Evolutionary conservation across 768 basidiomycete species (phyloP).

Genomic region (Hygrophorus russula): DNA sequence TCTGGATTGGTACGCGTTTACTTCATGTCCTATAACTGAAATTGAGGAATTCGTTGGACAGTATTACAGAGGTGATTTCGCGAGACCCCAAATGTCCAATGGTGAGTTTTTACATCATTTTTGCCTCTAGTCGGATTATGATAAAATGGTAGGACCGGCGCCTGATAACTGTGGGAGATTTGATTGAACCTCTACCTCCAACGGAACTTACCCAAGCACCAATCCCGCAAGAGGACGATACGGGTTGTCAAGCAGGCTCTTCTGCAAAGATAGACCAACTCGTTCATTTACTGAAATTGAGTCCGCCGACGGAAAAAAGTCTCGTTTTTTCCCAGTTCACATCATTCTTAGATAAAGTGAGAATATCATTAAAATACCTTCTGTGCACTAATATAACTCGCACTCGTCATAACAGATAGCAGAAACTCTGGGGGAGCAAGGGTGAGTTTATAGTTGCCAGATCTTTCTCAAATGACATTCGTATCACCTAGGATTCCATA

Average conservation of each 20-base stretch:
- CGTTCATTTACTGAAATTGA: constrained; percentile 57
- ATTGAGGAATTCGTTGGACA: constrained; percentile 13
- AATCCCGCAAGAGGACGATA: constrained; percentile 26
- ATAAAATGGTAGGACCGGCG: constrained; percentile 53
- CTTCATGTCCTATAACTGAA: not conserved
- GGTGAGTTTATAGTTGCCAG: constrained; percentile 24
- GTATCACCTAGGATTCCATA: constrained; percentile 46
- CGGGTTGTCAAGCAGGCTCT: constrained; percentile 37
- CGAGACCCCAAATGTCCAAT: constrained; percentile 76
- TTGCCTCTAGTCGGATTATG: not conserved
- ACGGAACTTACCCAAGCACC: constrained; percentile 59
- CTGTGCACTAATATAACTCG: not conserved
- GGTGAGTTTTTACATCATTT: constrained; percentile 26
- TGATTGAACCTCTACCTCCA: constrained; percentile 53
- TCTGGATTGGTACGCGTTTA: constrained; percentile 39
- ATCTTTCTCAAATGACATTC: constrained; percentile 1
- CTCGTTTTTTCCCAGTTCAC: constrained; percentile 90
- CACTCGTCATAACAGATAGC: constrained; percentile 41
- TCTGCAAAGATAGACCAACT: constrained; percentile 85
- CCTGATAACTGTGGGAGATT: constrained; percentile 35
- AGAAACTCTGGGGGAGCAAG: constrained; percentile 51
- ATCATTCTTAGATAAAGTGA: constrained; percentile 69
- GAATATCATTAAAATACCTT: not conserved
- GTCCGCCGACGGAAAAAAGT: constrained; percentile 62
- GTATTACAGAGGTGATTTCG: constrained; percentile 58